Base-by-base conservation (phyloP, 2,329 filamentous ascomycete species). In the Paramyrothecium sp. region DNA sequence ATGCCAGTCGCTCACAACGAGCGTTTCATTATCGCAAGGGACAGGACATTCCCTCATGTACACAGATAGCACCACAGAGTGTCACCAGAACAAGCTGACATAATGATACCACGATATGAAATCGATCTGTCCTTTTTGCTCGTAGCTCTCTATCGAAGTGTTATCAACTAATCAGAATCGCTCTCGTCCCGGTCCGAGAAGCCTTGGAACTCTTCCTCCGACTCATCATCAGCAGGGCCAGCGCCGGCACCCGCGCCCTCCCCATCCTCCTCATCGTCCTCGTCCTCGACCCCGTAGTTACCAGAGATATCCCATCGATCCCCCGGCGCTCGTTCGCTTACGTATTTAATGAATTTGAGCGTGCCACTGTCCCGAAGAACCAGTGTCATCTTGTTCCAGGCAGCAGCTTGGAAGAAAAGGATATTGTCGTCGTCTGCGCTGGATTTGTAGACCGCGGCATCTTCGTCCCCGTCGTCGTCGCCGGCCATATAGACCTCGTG, bases 271-370 rank as follows among this genome's bases (percentile, higher is more conserved):
- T 74, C 75, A 0, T 74, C 78, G 1, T 82, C 81, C 41, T 78
- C 71, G 58, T 85, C 82, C 61, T 83, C 82, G 33, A 97, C 88
- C 22, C 89, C 91, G 71, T 90, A 91, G 34, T 87, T 86, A 1
- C 87, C 95, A 51, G 86, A 89, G 53, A 98, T 81, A 75, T 99
- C 95, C 92, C 93, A 98, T 48, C 95, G 83, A 75, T 98, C 95
- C 1, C 95, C 95, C 68, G 85, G 85, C 8, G 95, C 95, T 53
- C 82, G 85, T 58, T 81, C 81, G 73, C 90, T 96, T 21, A 99
- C 89, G 72, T 98, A 99, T 79, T 98, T 99, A 68, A 98, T 92
- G 71, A 99, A 99, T 71, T 91, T 89, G 69, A 99, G 80, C 16
- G 90, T 89, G 16, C 91, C 93, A 63, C 85, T 87, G 71, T 99